phyloP scores from a whole-genome alignment of 2,329 filamentous ascomycete genomes.

The Trematosphaeria pertusa region DNA sequence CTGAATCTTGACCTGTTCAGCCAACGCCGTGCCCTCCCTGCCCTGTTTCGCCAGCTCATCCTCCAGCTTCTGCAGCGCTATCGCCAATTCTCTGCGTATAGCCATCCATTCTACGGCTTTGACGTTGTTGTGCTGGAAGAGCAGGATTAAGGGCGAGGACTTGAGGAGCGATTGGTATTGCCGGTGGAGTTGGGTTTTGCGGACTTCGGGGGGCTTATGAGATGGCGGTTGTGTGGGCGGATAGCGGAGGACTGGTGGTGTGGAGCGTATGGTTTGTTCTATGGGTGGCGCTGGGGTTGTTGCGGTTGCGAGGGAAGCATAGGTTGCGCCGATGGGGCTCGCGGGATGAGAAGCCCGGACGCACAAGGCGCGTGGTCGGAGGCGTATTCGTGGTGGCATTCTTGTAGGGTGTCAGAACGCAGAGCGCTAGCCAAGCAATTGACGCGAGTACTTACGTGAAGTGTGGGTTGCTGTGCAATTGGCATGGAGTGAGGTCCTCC shows the following conservation, averaged over 20 bases:
- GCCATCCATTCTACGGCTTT: slow-evolving; percentile 76
- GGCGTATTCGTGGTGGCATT: slow-evolving; percentile 49
- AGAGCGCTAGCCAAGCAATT: neutral
- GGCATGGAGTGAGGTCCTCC: slow-evolving; percentile 22
- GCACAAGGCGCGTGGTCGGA: slow-evolving; percentile 40
- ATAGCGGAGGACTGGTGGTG: slow-evolving; percentile 57
- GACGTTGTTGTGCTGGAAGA: slow-evolving; percentile 84
- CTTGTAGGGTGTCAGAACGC: slow-evolving; percentile 16
- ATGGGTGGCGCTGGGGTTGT: slow-evolving; percentile 61
- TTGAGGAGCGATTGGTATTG: slow-evolving; percentile 88
- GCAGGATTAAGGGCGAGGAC: slow-evolving; percentile 81
- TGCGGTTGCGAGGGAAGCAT: slow-evolving; percentile 60
- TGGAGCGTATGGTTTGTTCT: slow-evolving; percentile 55
- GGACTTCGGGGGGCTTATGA: slow-evolving; percentile 82
- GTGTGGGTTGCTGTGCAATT: slow-evolving; percentile 35
- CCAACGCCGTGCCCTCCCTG: slow-evolving; percentile 56
- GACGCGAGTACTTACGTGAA: slow-evolving; percentile 29
- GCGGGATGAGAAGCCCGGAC: slow-evolving; percentile 30
- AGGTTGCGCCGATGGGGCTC: slow-evolving; percentile 46
- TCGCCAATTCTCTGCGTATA: slow-evolving; percentile 72
- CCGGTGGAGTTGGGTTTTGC: slow-evolving; percentile 87
- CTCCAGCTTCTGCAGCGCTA: slow-evolving; percentile 70
- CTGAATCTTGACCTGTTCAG: slow-evolving; percentile 74
- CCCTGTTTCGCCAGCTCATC: slow-evolving; percentile 69
- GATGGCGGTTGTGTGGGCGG: slow-evolving; percentile 81